These are phyloP conservation scores for Fraxinus sp. DNA, from an alignment of 305 asterid genomes.

Conservation along the genomic window DNA sequence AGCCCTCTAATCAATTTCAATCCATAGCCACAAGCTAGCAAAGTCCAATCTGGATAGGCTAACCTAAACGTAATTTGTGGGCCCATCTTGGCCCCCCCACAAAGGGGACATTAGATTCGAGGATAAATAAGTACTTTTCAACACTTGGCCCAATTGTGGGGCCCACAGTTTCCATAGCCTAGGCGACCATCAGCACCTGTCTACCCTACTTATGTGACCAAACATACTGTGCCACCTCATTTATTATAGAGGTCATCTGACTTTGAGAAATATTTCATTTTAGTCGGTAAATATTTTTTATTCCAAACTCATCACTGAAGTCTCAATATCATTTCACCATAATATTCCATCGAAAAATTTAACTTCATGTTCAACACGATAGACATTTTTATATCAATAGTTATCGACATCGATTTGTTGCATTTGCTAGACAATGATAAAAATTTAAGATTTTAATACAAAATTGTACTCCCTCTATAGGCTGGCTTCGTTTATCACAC, in stretches of 20 bases:
- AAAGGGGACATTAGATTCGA: slow-evolving; percentile 25
- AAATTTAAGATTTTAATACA: not conserved
- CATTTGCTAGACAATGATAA: not conserved
- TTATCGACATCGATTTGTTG: not conserved
- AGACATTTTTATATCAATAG: too few species aligned
- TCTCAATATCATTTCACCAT: not conserved
- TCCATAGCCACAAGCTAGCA: not conserved
- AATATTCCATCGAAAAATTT: not conserved
- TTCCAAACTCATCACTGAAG: not conserved
- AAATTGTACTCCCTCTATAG: not conserved
- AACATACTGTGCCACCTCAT: slow-evolving; percentile 20
- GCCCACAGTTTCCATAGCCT: slow-evolving; percentile 7
- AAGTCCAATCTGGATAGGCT: slow-evolving; percentile 25
- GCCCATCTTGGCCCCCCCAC: slow-evolving; percentile 12
- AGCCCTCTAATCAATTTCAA: not conserved
- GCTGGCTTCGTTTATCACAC: too few species aligned
- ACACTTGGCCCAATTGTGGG: not conserved
- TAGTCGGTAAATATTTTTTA: not conserved
- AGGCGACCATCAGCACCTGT: slow-evolving; percentile 23
- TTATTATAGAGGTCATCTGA: not conserved
- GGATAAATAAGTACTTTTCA: slow-evolving; percentile 1
- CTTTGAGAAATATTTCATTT: not conserved
- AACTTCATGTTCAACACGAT: not conserved
- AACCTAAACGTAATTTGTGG: slow-evolving; percentile 20
- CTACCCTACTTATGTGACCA: not conserved